A percentile compares a stretch with the other conserved stretches of the same genome.
Conservation (phyloP, 805 yeast species). For the Hanseniaspora lindneri region DNA sequence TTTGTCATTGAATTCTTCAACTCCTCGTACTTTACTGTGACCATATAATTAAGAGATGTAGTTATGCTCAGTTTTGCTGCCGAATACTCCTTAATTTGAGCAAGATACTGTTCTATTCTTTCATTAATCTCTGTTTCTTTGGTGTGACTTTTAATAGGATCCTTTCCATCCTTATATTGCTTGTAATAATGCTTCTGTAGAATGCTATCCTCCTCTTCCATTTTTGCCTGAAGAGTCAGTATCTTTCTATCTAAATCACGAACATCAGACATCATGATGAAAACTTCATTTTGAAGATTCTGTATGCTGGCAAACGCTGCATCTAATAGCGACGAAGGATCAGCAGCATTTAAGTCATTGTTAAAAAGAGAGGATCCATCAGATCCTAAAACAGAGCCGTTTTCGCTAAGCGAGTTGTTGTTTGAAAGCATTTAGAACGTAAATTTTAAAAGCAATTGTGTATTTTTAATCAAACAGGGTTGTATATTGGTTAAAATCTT, state of each 20-base stretch:
- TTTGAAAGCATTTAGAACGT: no score
- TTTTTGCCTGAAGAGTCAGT: constrained; percentile 17
- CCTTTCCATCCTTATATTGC: constrained; percentile 12
- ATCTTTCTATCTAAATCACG: constrained; percentile 44
- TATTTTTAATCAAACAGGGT: no score
- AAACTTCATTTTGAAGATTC: constrained; percentile 78
- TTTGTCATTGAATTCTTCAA: constrained; percentile 18
- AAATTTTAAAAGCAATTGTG: no score
- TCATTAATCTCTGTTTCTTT: constrained; percentile 13
- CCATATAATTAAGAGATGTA: constrained; percentile 14
- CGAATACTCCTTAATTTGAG: neutral
- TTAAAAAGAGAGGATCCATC: constrained; percentile 6
- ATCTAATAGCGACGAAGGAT: constrained; percentile 74
- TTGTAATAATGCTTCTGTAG: constrained; percentile 14
- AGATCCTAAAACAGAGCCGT: no score
- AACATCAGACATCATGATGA: constrained; percentile 68
- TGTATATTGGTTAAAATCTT: no score
- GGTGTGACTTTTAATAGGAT: constrained; percentile 10
- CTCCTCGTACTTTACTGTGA: constrained; percentile 8
- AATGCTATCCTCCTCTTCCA: constrained; percentile 12
- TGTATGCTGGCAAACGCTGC: constrained; percentile 62
- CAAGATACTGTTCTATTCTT: constrained; percentile 4
- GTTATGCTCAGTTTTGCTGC: constrained; percentile 1
- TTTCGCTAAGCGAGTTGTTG: no score
- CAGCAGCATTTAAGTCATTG: constrained; percentile 39